Evolutionary conservation across 495 filamentous ascomycete genomes (phyloP), one percentile per base, ranked within the genome.

Genomic region (Letharia columbiana): DNA sequence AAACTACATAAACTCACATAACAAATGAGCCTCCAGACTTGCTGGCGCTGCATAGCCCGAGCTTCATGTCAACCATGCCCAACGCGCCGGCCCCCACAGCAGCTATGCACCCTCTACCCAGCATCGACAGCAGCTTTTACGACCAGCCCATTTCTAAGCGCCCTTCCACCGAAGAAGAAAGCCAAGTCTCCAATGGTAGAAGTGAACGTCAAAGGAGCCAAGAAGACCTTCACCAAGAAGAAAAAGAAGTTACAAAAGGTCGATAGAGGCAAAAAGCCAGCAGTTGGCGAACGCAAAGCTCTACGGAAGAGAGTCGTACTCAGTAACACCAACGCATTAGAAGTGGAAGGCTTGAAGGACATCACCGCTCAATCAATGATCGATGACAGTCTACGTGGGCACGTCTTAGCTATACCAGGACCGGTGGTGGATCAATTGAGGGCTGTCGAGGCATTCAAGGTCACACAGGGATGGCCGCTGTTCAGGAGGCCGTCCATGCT

Each of bases 281-380:
- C 77, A 39, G 75, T 83, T 12, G 94, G 92, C 65, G 91, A 96
- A 79, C 86, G 92, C 71, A 96, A 91, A 76, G 87, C 89, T 33
- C 77, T 90, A 70, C 86, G 91, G 68, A 97, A 95, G 79, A 85
- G 89, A 64, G 88, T 98, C 66, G 86, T 93, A 41, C 83, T 98
- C 50, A 94, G 88, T 77, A 98, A 98, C 77, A 87, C 88, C 71
- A 98, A 96, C 78, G 94, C 94, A 45, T 79, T 96, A 31, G 84
- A 85, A 69, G 85, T 96, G 39, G 73, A 77, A 35, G 87, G 83
- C 28, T 77, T 95, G 73, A 71, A 77, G 68, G 80, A 89, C 28
- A 70, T 96, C 54, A 81, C 78, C 3, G 71, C 77, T 15, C 79
- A 84, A 64, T 83, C 77, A 60, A 78, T 88, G 73, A 72, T 81